Conservation (phyloP, 1,139 yeast species). For the Blastobotrys elegans region DNA sequence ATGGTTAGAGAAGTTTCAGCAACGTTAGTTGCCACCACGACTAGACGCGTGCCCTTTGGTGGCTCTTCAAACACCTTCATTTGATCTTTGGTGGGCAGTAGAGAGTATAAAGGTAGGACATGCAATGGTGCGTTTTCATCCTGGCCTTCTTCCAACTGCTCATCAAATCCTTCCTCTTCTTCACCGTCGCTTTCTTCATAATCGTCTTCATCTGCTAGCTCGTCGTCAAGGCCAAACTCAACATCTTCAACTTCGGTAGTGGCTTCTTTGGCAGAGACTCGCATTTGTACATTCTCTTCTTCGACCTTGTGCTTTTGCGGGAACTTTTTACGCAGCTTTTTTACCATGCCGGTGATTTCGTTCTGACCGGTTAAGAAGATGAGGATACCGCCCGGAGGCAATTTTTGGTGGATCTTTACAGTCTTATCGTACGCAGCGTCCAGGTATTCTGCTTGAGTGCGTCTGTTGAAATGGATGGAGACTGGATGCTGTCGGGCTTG, state of each 20-base stretch:
- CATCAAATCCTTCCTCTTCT: conserved; percentile 92
- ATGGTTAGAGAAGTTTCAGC: conserved; percentile 97
- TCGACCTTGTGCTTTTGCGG: conserved; percentile 37
- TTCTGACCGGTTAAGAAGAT: conserved; percentile 92
- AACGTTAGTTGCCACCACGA: conserved; percentile 94
- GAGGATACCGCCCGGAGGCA: conserved; percentile 94
- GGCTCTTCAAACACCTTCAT: conserved; percentile 87
- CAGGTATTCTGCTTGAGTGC: conserved; percentile 70
- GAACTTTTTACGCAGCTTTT: conserved; percentile 60
- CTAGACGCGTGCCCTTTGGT: conserved; percentile 78
- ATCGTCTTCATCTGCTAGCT: conserved; percentile 42
- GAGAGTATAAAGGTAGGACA: conserved; percentile 86
- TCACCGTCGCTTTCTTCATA: conserved; percentile 45
- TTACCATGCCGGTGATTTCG: conserved; percentile 77
- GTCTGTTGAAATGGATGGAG: conserved; percentile 80
- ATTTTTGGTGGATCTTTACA: conserved; percentile 73
- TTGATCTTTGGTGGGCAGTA: conserved; percentile 89
- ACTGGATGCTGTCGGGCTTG: conserved; percentile 96
- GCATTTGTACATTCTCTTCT: conserved; percentile 42
- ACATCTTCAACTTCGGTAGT: conserved; percentile 84
- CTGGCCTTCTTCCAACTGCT: conserved; percentile 68
- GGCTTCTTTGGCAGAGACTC: conserved; percentile 54
- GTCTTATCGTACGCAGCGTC: conserved; percentile 86
- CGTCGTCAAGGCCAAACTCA: conserved; percentile 56
- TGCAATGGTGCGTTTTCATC: conserved; percentile 76